Evolutionary conservation across 2,329 filamentous ascomycete genomes (phyloP), one percentile per base, ranked within the genome.

Genomic region (Elsinoe necatrix): DNA sequence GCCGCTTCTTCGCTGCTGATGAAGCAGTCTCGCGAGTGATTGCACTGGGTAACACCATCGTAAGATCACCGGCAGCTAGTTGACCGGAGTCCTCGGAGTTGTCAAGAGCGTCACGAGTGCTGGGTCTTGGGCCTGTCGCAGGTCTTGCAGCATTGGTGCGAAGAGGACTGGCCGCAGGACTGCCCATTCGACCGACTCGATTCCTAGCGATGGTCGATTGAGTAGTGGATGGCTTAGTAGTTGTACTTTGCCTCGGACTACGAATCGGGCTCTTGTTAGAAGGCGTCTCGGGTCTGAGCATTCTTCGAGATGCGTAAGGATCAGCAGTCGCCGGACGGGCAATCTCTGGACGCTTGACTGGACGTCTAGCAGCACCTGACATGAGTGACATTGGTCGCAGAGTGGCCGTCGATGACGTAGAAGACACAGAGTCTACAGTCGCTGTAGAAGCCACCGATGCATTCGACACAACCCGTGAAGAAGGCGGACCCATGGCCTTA

Each of bases 331-430:
- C 76, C 21, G 78, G 77, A 52, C 78, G 68, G 61, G 69, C 65
- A 16, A 76, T 62, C 57, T 78, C 75, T 23, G 75, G 74, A 60
- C 68, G 48, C 34, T 56, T 58, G 39, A 58, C 57, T 16, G 75
- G 77, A 55, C 77, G 77, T 51, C 82, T 75, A 61, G 83, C 77
- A 20, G 82, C 81, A 14, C 80, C 82, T 43, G 80, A 78, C 63
- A 82, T 80, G 9, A 85, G 63, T 4, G 74, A 74, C 29, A 73
- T 71, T 14, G 69, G 69, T 18, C 66, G 39, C 12, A 35, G 18
- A 9, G 54, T 68, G 31, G 66, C 68, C 7, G 67, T 66, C 9
- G 68, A 68, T 59, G 61, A 58, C n/a, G 60, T 61, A n/a, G 64
- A 61, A 7, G 58, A 60, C 5, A 65, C 54, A 43, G 61, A 60